Conservation (phyloP, 2,329 filamentous ascomycete genomes). For the Exophiala spinifera region DNA sequence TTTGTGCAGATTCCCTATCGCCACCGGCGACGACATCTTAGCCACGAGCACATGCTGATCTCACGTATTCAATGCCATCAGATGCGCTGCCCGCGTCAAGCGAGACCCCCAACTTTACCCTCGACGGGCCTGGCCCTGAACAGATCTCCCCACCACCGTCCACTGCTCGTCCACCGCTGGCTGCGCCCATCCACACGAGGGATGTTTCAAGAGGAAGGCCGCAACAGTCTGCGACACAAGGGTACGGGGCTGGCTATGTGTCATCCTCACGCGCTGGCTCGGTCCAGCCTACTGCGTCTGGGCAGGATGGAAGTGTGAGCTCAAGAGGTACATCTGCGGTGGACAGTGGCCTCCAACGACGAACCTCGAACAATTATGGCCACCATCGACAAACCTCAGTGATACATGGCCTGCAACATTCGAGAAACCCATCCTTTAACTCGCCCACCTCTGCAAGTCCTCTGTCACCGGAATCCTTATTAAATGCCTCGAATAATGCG, state of each 20-base stretch:
- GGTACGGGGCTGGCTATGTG: conserved; percentile 12
- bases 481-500: conserved; percentile 15
- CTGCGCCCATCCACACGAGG: conserved; percentile 41
- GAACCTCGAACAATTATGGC: conserved; percentile 62
- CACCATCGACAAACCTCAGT: conserved; percentile 97
- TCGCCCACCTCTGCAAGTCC: conserved; percentile 75
- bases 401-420: conserved; percentile 90
- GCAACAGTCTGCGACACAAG: conserved; percentile 15
- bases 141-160: conserved; percentile 16
- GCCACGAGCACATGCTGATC: conserved; percentile 8
- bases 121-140: conserved; percentile 26
- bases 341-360: conserved; percentile 45
- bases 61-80: conserved; percentile 21
- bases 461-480: conserved; percentile 44
- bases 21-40: neutral
- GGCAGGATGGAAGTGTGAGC: conserved; percentile 13
- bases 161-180: conserved; percentile 32
- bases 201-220: conserved; percentile 45
- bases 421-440: conserved; percentile 79
- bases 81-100: conserved; percentile 21
- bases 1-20: neutral
- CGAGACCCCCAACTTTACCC: conserved; percentile 14
- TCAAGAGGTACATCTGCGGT: conserved; percentile 15
- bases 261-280: conserved; percentile 24
- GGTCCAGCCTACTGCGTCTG: conserved; percentile 19